Evolutionary conservation across 1,284 basidiomycete species (phyloP), one percentile per base, ranked within the genome.

Genomic region (Takashimella koratensis): DNA sequence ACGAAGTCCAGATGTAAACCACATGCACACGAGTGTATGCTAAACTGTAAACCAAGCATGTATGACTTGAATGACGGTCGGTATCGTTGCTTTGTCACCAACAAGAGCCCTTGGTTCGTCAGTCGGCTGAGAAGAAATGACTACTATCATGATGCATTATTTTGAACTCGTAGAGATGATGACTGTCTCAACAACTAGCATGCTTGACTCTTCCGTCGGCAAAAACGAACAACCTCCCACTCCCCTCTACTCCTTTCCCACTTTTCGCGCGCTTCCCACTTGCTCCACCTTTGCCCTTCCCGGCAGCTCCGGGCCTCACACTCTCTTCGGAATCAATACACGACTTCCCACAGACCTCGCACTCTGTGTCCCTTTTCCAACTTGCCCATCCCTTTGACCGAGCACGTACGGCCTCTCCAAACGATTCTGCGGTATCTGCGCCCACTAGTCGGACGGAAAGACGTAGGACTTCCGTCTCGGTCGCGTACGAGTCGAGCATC

Each of bases 401-500:
- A 8, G 16, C 30, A 8, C 16, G 8, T 8, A 36, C 30, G 8
- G 30, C 30, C 30, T 36, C 30, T 8, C 30, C 30, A 8, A 36
- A 36, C 30, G 16, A 36, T 36, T 36, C 30, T 16, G 30, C 30
- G 10, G 30, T 36, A 36, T 97, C 95, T 21, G 86, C 82, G 60
- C 89, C 84, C 40, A 94, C 79, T 22, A 98, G 79, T 57, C 86
- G 84, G 63, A 88, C 90, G 13, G 90, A 88, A 67, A 97, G 91
- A 27, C 81, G 77, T n/a, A 98, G 79, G 79, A 95, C 84, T 63
- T 98, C 94, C 22, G 87, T 86, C 61, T 98, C 93, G 4, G 88
- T 84, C 21, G 87, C 84, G 77, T 97, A 98, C 2, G 91, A 88
- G 64, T 94, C 90, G 59, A 98, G 78, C 91, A 98, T 98, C 25